Conservation (phyloP, 768 basidiomycete species). For the Botryobasidium botryosum region DNA sequence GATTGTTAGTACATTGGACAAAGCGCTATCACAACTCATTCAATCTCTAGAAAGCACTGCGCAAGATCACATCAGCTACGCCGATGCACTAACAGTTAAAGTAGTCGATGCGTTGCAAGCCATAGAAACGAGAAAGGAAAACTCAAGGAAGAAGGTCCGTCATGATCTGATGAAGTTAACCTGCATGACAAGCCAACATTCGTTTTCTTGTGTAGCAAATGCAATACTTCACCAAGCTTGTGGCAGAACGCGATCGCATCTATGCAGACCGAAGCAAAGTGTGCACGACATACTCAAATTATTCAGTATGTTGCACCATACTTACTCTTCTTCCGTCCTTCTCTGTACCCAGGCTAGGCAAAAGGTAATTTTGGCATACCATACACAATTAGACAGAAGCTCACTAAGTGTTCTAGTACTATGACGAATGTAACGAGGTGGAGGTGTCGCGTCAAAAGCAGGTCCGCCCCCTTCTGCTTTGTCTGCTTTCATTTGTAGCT, state of each 20-base stretch:
- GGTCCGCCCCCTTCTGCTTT: slow-evolving; percentile 24
- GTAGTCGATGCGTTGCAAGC: slow-evolving; percentile 46
- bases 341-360: slow-evolving; percentile 33
- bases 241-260: slow-evolving; percentile 50
- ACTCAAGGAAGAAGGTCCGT: slow-evolving; percentile 47
- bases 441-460: slow-evolving; percentile 66
- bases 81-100: slow-evolving; percentile 41
- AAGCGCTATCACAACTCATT: slow-evolving; percentile 53
- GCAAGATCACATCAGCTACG: slow-evolving; percentile 50
- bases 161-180: neutral
- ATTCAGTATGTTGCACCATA: neutral
- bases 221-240: slow-evolving; percentile 50
- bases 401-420: too few relatives aligned
- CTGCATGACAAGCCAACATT: neutral
- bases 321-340: neutral
- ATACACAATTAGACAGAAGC: too few relatives aligned
- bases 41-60: slow-evolving; percentile 39
- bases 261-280: slow-evolving; percentile 61
- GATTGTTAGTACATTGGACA: slow-evolving; percentile 43
- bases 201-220: slow-evolving; percentile 31
- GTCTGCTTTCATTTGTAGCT: neutral
- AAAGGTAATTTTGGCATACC: too few relatives aligned
- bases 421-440: slow-evolving; percentile 59
- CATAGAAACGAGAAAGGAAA: slow-evolving; percentile 46
- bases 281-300: too few relatives aligned